Conservation (phyloP, 2,329 filamentous ascomycete species). For the Davidsoniella australis region DNA sequence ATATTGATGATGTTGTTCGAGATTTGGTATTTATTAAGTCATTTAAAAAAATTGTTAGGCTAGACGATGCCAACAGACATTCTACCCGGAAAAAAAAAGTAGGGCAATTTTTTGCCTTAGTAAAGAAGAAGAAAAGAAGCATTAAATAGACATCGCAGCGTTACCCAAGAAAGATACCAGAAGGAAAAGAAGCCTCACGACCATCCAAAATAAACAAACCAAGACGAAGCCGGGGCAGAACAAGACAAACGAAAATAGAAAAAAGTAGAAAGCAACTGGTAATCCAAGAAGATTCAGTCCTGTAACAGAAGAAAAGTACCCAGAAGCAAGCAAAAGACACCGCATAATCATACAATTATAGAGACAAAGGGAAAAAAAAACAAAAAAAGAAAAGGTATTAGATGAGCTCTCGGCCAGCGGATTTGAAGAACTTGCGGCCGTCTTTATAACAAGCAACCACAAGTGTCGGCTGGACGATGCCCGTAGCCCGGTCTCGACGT, state of each 20-base stretch:
- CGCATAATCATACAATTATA: neutral
- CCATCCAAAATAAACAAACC: no score
- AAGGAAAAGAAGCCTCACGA: neutral
- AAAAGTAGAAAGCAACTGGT: neutral
- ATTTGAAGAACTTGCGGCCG: constrained; percentile 11
- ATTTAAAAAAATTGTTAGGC: no score
- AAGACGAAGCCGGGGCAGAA: neutral
- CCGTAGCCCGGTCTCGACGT: constrained; percentile 5
- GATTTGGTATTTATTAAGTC: no score
- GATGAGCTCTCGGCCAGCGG: constrained; percentile 1
- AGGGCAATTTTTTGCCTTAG: no score
- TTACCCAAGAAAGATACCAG: neutral
- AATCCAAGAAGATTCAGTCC: constrained; percentile 1
- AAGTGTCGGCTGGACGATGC: constrained; percentile 5
- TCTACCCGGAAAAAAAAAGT: neutral
- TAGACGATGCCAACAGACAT: neutral
- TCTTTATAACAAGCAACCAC: constrained; percentile 11
- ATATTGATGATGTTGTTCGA: no score
- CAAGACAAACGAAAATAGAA: constrained; percentile 4
- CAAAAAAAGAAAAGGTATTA: neutral
- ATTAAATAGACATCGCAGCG: neutral
- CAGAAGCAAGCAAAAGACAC: neutral
- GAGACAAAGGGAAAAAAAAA: neutral
- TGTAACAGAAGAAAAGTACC: neutral
- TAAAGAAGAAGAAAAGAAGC: neutral